Percentiles rank a stretch among this genome's conserved stretches.
phyloP scores from a whole-genome alignment of 2,329 filamentous ascomycete genomes.

The Penicillium sp. region DNA sequence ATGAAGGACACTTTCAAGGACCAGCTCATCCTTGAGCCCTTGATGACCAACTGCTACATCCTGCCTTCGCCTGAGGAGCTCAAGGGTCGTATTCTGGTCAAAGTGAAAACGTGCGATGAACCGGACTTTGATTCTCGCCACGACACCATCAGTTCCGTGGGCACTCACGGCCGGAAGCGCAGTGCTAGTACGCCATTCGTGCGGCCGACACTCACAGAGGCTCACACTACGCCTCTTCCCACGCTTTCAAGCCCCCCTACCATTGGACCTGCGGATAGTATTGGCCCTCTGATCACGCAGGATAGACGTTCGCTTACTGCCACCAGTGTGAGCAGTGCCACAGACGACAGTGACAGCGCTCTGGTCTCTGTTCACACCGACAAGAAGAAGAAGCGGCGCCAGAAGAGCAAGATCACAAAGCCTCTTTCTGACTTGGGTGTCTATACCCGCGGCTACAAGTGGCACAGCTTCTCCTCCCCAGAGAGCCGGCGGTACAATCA shows the following conservation, averaged over 20 bases:
- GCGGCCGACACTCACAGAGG: conserved; percentile 59
- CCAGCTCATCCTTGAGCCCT: conserved; percentile 71
- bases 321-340: conserved; percentile 55
- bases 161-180: conserved; percentile 46
- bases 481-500: conserved; percentile 89
- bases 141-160: conserved; percentile 41
- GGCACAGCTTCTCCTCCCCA: conserved; percentile 69
- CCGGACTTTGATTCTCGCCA: conserved; percentile 46
- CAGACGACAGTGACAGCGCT: conserved; percentile 73
- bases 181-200: conserved; percentile 77
- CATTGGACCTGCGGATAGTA: conserved; percentile 49
- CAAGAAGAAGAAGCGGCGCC: conserved; percentile 54
- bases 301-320: conserved; percentile 53
- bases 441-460: conserved; percentile 73
- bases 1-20: conserved; percentile 80
- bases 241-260: conserved; percentile 53
- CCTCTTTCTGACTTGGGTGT: conserved; percentile 82
- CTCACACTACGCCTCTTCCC: conserved; percentile 46
- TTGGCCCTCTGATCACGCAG: conserved; percentile 46
- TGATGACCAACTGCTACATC: conserved; percentile 63
- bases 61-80: conserved; percentile 85
- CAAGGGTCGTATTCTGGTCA: conserved; percentile 79
- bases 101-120: conserved; percentile 78
- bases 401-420: conserved; percentile 78
- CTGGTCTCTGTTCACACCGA: conserved; percentile 51